A percentile compares a stretch with the other conserved stretches of the same genome.
These are phyloP conservation scores for Pleurotus giganteus DNA, from an alignment of 768 basidiomycete genomes.

Conservation along the genomic window DNA sequence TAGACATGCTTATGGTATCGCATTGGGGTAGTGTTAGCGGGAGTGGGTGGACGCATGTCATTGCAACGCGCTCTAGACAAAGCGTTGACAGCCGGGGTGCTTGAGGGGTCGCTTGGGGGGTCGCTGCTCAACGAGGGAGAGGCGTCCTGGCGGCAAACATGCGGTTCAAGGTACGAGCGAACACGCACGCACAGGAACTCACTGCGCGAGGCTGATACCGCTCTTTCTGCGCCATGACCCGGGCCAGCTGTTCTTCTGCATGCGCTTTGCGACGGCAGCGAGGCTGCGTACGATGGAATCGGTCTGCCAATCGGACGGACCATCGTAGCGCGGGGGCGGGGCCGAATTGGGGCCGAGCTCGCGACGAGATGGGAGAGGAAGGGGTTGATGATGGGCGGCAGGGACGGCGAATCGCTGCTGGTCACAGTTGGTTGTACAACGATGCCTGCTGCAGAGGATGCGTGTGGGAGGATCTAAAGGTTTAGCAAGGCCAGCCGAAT, in stretches of 20 bases:
- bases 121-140: not conserved
- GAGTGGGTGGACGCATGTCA: slow-evolving; percentile 11
- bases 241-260: slow-evolving; percentile 44
- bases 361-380: slow-evolving; percentile 49
- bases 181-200: not conserved
- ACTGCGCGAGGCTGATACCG: slow-evolving; percentile 23
- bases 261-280: slow-evolving; percentile 46
- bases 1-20: slow-evolving; percentile 18
- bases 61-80: slow-evolving; percentile 11
- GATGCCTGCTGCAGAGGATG: not conserved
- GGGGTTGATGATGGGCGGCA: not conserved
- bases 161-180: not conserved
- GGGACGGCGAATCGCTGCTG: not conserved
- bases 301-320: slow-evolving; percentile 56
- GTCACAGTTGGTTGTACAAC: not conserved
- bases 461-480: not conserved
- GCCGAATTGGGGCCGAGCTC: slow-evolving; percentile 49
- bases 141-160: slow-evolving; percentile 52
- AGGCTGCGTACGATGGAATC: slow-evolving; percentile 55
- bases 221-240: slow-evolving; percentile 35
- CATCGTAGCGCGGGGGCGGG: slow-evolving; percentile 52
- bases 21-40: slow-evolving; percentile 24
- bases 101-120: not conserved
- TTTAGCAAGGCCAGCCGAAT: not conserved
- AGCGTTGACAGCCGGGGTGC: not conserved